A percentile compares a stretch with the other conserved stretches of the same genome.
These are phyloP conservation scores for Wickerhamiella hasegawae DNA, from an alignment of 805 yeast species.

Conservation along the genomic window DNA sequence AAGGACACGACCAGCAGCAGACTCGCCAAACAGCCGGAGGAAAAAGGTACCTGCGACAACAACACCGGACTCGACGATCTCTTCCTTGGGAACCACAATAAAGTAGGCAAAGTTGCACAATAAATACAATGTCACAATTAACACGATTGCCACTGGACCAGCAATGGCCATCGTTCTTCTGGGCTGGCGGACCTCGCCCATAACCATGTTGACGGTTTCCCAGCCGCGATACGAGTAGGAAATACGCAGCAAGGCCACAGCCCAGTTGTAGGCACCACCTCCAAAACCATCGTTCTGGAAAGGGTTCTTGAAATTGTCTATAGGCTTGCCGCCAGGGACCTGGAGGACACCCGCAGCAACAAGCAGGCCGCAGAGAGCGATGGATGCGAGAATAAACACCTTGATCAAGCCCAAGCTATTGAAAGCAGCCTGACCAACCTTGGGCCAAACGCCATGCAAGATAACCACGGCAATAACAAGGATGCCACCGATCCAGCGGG, in stretches of 20 bases:
- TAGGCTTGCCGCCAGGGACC: conserved; percentile 16
- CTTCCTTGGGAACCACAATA: conserved; percentile 31
- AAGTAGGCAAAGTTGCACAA: conserved; percentile 43
- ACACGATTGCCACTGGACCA: conserved; percentile 40
- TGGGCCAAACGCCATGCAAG: conserved; percentile 34
- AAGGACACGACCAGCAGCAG: conserved; percentile 31
- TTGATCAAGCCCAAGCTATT: conserved; percentile 40
- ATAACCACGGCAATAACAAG: conserved; percentile 26
- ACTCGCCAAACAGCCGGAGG: conserved; percentile 40
- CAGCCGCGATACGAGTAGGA: conserved; percentile 54
- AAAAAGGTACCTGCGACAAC: conserved; percentile 49
- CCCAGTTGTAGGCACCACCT: conserved; percentile 32
- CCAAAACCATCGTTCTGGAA: conserved; percentile 28
- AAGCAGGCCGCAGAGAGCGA: conserved; percentile 32
- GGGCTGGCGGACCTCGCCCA: conserved; percentile 43
- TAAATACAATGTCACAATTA: conserved; percentile 38
- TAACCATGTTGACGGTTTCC: conserved; percentile 53
- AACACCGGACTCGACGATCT: conserved; percentile 36
- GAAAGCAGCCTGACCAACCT: conserved; percentile 34
- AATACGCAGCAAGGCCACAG: conserved; percentile 42
- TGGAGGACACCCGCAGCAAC: conserved; percentile 24
- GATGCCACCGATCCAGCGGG: conserved; percentile 33
- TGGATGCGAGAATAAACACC: conserved; percentile 32
- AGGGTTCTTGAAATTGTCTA: conserved; percentile 24
- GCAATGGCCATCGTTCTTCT: conserved; percentile 39